Conservation (phyloP, 2,329 filamentous ascomycete species). For the Colletotrichum shisoi region DNA sequence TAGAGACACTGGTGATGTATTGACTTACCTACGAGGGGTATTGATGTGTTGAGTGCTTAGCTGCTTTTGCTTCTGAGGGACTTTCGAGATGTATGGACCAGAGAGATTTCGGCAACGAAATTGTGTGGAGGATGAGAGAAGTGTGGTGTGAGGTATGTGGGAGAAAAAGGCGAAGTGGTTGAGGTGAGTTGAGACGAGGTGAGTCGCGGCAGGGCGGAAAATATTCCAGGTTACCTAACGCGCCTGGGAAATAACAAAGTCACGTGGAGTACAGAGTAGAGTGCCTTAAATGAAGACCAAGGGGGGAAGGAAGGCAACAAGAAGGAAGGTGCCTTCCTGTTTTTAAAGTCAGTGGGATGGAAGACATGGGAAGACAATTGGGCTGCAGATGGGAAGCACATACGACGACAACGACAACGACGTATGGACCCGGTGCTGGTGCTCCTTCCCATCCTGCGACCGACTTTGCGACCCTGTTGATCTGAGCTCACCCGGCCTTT, state of each 20-base stretch:
- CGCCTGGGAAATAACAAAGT: slow-evolving; percentile 1
- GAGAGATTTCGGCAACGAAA: neutral
- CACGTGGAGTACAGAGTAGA: slow-evolving; percentile 12
- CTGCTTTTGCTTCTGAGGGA: neutral
- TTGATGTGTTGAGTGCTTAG: slow-evolving; percentile 1
- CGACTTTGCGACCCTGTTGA: slow-evolving; percentile 2
- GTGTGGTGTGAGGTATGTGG: neutral
- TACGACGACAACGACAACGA: neutral
- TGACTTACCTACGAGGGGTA: slow-evolving; percentile 28
- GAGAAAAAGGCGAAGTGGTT: neutral
- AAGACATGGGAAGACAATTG: slow-evolving; percentile 2
- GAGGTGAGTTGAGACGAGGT: neutral
- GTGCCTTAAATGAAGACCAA: slow-evolving; percentile 10
- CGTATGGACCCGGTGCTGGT: slow-evolving; percentile 5
- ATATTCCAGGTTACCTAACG: neutral
- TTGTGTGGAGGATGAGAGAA: slow-evolving; percentile 3
- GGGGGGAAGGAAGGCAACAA: neutral
- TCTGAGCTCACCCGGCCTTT: slow-evolving; percentile 1
- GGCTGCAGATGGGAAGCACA: neutral
- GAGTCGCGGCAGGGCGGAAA: neutral
- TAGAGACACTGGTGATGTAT: neutral
- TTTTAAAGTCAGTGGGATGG: slow-evolving; percentile 10
- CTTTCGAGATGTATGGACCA: neutral
- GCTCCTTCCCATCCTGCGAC: slow-evolving; percentile 1
- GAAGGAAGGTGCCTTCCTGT: slow-evolving; percentile 11